Base-by-base conservation (phyloP, 2,329 filamentous ascomycete genomes). In the Sordariomycetes sp. region DNA sequence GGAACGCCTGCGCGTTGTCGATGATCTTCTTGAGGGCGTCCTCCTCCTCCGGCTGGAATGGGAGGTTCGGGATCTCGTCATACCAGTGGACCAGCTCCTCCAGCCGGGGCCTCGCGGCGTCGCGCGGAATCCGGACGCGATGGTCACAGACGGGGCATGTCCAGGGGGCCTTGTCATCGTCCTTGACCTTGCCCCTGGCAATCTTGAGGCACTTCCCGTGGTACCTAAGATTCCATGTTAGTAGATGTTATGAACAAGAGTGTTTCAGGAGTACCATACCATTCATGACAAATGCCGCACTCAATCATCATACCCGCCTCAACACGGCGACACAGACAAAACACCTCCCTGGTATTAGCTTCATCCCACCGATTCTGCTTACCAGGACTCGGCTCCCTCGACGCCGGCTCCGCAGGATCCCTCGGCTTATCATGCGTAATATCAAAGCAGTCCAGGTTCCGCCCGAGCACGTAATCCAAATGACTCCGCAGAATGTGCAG, bases 271-370 rank as follows among this genome's bases (percentile, higher is more conserved):
- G 39, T 45, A 17, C 39, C 84, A 75, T 70, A 91, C 94, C 94
- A 99, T 74, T 99, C 94, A 66, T 96, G 92, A 70, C 94, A 99
- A 45, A 96, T 78, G 68, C 97, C 94, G 68, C 94, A 99, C 71
- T 99, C 94, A 64, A 99, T 97, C 94, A 99, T 99, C 87, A 97
- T 95, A 55, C 94, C 94, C 42, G 92, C 90, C 70, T 99, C 94
- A 7, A 90, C 82, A 61, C 86, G 89, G 59, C 94, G 84, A 72
- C 94, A 99, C 63, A 99, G 96, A 70, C 94, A 99, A 69, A 97
- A 99, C 0, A 97, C 92, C 67, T 97, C 91, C 39, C 81, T 72
- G 35, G 73, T 84, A 67, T 76, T 80, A 20, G 45, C n/a, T 64
- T 87, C 79, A 64, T 86, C 76, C 78, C 74, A 85, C 62, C 72